phyloP scores from a whole-genome alignment of 768 basidiomycete species.

The Neoboletus magnificus region DNA sequence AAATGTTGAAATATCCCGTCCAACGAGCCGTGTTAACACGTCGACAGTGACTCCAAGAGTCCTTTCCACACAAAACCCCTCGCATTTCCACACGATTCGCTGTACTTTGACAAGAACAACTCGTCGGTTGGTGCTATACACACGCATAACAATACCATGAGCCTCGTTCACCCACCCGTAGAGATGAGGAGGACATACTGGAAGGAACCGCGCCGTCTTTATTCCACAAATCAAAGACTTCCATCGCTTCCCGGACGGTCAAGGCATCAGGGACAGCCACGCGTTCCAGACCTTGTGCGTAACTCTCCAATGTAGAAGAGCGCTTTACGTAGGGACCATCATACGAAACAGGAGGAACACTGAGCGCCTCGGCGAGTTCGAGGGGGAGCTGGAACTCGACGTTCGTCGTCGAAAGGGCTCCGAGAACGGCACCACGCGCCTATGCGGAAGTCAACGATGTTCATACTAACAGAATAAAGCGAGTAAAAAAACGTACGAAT shows the following conservation, averaged over 20 bases:
- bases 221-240: conserved; percentile 75
- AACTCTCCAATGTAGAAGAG: conserved; percentile 45
- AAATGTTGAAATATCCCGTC: background rate
- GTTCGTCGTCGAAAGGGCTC: conserved; percentile 63
- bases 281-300: conserved; percentile 52
- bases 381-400: conserved; percentile 54
- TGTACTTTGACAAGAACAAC: conserved; percentile 74
- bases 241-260: conserved; percentile 63
- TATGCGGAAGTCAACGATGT: conserved; percentile 27
- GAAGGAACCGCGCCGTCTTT: conserved; percentile 54
- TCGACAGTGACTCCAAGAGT: conserved; percentile 37
- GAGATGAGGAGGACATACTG: conserved; percentile 32
- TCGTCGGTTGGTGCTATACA: conserved; percentile 53
- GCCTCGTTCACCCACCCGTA: background rate
- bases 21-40: conserved; percentile 8
- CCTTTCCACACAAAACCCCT: conserved; percentile 75
- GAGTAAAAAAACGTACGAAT: conserved; percentile 53
- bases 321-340: conserved; percentile 57
- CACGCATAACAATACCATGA: background rate
- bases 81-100: conserved; percentile 75
- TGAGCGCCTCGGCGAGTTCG: conserved; percentile 64
- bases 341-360: conserved; percentile 39
- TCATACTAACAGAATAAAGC: background rate
- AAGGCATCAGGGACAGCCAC: conserved; percentile 56
- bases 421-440: conserved; percentile 69